Evolutionary conservation across 2,329 filamentous ascomycete genomes (phyloP).

Genomic region (Aureobasidium uvarum): DNA sequence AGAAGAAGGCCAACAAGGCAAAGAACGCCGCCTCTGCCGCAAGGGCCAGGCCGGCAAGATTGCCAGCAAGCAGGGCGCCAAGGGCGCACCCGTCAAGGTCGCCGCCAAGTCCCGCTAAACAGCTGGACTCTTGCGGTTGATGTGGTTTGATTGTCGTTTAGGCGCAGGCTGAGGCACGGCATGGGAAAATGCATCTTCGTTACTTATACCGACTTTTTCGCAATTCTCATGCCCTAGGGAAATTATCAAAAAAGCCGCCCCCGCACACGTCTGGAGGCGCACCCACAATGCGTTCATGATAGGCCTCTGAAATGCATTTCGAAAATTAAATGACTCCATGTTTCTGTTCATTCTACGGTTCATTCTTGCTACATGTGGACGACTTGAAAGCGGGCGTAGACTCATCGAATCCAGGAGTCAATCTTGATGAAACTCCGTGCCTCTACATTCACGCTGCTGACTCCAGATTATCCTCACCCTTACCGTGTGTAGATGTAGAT

Average conservation of each 20-base stretch:
- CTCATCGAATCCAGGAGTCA: background rate
- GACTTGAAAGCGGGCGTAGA: background rate
- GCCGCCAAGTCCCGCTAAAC: slow-evolving; percentile 27
- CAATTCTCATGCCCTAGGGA: slow-evolving; percentile 25
- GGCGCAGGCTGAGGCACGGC: slow-evolving; percentile 29
- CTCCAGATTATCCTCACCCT: background rate
- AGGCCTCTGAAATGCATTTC: slow-evolving; percentile 27
- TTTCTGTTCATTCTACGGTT: slow-evolving; percentile 11
- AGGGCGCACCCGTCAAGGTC: slow-evolving; percentile 62
- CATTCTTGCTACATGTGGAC: background rate
- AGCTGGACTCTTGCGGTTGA: slow-evolving; percentile 13
- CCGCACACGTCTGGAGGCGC: slow-evolving; percentile 26
- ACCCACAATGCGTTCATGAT: slow-evolving; percentile 28
- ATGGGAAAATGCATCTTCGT: slow-evolving; percentile 27
- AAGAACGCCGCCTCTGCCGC: slow-evolving; percentile 74
- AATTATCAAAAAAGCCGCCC: slow-evolving; percentile 25
- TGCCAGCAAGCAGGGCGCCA: slow-evolving; percentile 94
- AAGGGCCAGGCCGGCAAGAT: slow-evolving; percentile 76
- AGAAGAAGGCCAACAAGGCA: slow-evolving; percentile 99
- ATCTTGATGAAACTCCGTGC: background rate
- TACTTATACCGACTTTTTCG: slow-evolving; percentile 25
- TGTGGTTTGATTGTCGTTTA: slow-evolving; percentile 27
- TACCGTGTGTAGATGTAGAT: too few species aligned
- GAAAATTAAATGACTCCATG: slow-evolving; percentile 25
- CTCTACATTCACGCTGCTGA: background rate